phyloP scores from a whole-genome alignment of 2,329 filamentous ascomycete species.

The Aspergillus chevalieri region DNA sequence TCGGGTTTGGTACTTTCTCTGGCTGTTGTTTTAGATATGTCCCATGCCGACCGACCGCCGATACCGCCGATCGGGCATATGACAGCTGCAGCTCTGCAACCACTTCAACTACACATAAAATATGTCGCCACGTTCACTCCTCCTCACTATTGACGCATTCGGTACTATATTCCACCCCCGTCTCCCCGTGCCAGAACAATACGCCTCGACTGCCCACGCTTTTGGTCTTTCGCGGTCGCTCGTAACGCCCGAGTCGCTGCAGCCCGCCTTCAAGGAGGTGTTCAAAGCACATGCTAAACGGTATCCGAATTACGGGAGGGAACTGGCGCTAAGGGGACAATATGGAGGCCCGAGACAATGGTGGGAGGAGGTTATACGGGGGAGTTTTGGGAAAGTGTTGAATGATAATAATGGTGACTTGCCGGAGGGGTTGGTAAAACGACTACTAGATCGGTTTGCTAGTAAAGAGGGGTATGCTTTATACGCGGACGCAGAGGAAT shows the following conservation, averaged over 20 bases:
- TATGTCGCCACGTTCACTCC: conserved; percentile 21
- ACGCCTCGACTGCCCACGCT: conserved; percentile 32
- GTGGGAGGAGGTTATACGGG: conserved; percentile 40
- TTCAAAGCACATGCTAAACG: conserved; percentile 26
- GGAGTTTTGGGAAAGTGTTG: conserved; percentile 28
- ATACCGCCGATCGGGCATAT: background rate
- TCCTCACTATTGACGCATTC: conserved; percentile 43
- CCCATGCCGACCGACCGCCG: background rate
- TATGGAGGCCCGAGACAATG: conserved; percentile 37
- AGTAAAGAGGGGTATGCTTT: conserved; percentile 35
- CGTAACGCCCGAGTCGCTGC: conserved; percentile 22
- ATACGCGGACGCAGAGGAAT: conserved; percentile 34
- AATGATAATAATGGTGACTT: conserved; percentile 3
- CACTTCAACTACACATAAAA: background rate
- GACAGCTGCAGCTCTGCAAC: background rate
- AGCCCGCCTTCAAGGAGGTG: conserved; percentile 31
- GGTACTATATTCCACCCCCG: conserved; percentile 40
- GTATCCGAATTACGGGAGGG: conserved; percentile 42
- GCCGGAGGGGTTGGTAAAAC: conserved; percentile 28
- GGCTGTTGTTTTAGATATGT: background rate
- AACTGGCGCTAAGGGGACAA: conserved; percentile 26
- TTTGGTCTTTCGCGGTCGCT: conserved; percentile 27
- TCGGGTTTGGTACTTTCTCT: too few species aligned
- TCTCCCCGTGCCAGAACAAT: conserved; percentile 34
- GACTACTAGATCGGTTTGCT: conserved; percentile 35